Conservation (phyloP, 371 early-diverging fungal genomes). For the Mortierella sp. region DNA sequence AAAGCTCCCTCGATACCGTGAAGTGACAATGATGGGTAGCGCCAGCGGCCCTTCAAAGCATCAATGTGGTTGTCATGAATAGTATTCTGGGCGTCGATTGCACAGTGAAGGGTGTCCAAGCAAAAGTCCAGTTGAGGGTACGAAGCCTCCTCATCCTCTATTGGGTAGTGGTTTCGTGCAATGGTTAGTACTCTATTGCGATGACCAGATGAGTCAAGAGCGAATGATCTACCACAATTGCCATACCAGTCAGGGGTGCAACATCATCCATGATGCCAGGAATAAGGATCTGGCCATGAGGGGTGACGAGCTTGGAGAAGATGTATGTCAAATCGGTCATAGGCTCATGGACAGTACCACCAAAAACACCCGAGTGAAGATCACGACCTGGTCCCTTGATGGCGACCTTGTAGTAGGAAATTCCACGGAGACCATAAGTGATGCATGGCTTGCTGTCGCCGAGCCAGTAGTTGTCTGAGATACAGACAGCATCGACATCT, state of each 20-base stretch:
- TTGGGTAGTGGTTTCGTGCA: too few species aligned
- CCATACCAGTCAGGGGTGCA: slow-evolving; percentile 79
- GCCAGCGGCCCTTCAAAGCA: slow-evolving; percentile 92
- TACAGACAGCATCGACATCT: slow-evolving; percentile 94
- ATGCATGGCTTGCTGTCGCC: slow-evolving; percentile 95
- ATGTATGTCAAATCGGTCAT: slow-evolving; percentile 92
- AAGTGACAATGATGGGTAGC: slow-evolving; percentile 94
- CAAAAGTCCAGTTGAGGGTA: slow-evolving; percentile 88
- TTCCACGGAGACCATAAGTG: slow-evolving; percentile 97
- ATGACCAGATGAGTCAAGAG: too few species aligned
- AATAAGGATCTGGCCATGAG: slow-evolving; percentile 89
- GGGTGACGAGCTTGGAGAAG: slow-evolving; percentile 86
- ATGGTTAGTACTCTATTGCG: too few species aligned
- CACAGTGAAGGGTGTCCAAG: slow-evolving; percentile 80
- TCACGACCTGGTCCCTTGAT: slow-evolving; percentile 88
- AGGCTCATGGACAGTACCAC: slow-evolving; percentile 97
- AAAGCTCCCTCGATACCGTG: slow-evolving; percentile 98
- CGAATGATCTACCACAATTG: too few species aligned
- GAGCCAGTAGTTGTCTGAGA: slow-evolving; percentile 97
- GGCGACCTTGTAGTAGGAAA: slow-evolving; percentile 86
- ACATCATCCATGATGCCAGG: slow-evolving; percentile 95
- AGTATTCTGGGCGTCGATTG: slow-evolving; percentile 82
- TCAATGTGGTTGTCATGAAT: slow-evolving; percentile 80
- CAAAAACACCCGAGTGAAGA: slow-evolving; percentile 97
- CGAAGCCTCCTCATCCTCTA: slow-evolving; percentile 79